phyloP scores from a whole-genome alignment of 192 early-diverging fungal genomes.

The Linnemannia exigua region DNA sequence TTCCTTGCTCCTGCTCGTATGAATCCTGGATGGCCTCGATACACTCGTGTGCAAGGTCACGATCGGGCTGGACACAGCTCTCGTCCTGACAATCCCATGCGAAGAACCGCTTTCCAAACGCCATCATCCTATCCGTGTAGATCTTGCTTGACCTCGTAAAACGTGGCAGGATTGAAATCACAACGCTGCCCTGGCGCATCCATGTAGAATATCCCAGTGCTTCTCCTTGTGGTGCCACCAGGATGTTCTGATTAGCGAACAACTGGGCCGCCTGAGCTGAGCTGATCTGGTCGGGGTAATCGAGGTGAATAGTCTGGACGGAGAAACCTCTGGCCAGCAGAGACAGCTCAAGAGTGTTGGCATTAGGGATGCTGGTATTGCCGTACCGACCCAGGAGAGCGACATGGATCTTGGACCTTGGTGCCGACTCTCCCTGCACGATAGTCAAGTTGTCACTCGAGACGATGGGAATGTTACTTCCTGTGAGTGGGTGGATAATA shows the following conservation, averaged over 20 bases:
- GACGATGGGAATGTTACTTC: constrained; percentile 20
- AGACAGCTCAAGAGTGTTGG: constrained; percentile 34
- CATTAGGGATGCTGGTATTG: constrained; percentile 54
- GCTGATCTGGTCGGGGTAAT: constrained; percentile 30
- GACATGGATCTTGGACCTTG: constrained; percentile 40
- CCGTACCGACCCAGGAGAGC: constrained; percentile 49
- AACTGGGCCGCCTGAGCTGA: constrained; percentile 42
- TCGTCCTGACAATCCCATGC: constrained; percentile 53
- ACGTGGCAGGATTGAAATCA: constrained; percentile 42
- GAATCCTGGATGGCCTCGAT: constrained; percentile 35
- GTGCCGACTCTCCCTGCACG: constrained; percentile 35
- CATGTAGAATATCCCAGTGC: constrained; percentile 39
- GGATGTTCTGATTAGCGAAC: constrained; percentile 39
- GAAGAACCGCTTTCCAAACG: constrained; percentile 50
- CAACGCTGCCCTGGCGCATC: constrained; percentile 43
- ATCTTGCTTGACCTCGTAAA: constrained; percentile 54
- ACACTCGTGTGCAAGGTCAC: constrained; percentile 48
- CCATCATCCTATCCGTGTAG: constrained; percentile 58
- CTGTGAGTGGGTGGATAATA: constrained; percentile 36
- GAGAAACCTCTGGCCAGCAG: constrained; percentile 50
- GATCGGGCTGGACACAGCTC: constrained; percentile 46
- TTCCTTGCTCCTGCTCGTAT: constrained; percentile 13
- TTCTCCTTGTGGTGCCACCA: constrained; percentile 51
- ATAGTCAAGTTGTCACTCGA: constrained; percentile 11
- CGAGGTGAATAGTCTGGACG: constrained; percentile 48